These are phyloP conservation scores for Neonectria magnoliae DNA, from an alignment of 2,329 filamentous ascomycete species.

Conservation along the genomic window DNA sequence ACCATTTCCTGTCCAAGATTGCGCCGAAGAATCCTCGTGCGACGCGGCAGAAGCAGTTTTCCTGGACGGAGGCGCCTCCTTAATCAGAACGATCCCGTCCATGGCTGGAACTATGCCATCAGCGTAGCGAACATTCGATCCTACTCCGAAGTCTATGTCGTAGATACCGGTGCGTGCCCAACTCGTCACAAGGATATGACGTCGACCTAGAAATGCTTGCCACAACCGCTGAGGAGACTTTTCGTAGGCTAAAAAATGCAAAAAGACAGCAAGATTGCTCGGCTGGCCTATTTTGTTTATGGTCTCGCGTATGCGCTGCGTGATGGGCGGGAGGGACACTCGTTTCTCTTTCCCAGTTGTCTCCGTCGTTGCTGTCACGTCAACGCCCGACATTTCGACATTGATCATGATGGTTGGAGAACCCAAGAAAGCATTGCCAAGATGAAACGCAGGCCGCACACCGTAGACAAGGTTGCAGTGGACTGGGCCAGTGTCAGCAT, in stretches of 20 bases:
- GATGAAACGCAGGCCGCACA: slow-evolving; percentile 23
- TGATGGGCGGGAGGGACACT: background rate
- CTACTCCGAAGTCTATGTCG: slow-evolving; percentile 40
- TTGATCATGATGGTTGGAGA: slow-evolving; percentile 41
- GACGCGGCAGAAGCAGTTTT: background rate
- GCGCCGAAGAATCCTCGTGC: background rate
- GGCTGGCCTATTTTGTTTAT: slow-evolving; percentile 15
- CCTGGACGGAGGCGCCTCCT: slow-evolving; percentile 30
- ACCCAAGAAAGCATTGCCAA: slow-evolving; percentile 30
- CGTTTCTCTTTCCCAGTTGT: background rate
- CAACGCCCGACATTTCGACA: slow-evolving; percentile 26
- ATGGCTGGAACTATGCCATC: slow-evolving; percentile 34
- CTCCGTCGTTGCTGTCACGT: background rate
- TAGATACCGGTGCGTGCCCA: slow-evolving; percentile 42
- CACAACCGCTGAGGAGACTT: slow-evolving; percentile 41
- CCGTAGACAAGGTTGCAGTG: slow-evolving; percentile 40
- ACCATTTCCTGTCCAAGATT: slow-evolving; percentile 37
- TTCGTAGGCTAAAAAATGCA: slow-evolving; percentile 36
- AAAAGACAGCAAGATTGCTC: slow-evolving; percentile 23
- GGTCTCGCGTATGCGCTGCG: slow-evolving; percentile 27
- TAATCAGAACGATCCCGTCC: slow-evolving; percentile 37
- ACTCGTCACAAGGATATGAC: slow-evolving; percentile 40
- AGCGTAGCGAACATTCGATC: slow-evolving; percentile 24
- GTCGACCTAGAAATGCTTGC: slow-evolving; percentile 40
- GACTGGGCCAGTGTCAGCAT: slow-evolving; percentile 13